Base-by-base conservation (phyloP, 2,329 filamentous ascomycete genomes). In the Sphaerulina vaccinii region DNA sequence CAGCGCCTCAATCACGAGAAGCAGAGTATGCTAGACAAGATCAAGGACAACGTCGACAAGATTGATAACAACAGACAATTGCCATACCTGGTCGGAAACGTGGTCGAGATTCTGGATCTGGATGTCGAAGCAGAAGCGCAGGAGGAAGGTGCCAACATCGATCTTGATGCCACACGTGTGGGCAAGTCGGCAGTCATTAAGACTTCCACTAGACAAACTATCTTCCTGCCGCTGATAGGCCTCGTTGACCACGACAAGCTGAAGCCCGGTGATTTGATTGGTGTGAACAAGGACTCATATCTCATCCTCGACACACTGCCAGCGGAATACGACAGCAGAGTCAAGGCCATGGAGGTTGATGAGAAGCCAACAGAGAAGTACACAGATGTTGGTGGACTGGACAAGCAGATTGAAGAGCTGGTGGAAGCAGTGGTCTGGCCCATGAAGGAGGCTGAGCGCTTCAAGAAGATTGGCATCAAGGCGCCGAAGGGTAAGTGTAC, bases 381-480 rank as follows among this genome's bases (percentile, higher is more conserved):
- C 76, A 93, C 86, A 49, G 93, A 99, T 75, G 95, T 99, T 11
- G 93, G 93, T 75, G 93, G 93, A 45, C 74, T 99, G 65, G 91
- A 96, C 75, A 99, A 99, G 77, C 93, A 99, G 78, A 99, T 99
- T 68, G 92, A 96, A 72, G 95, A 99, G 75, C 81, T 99, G 49
- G 91, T 99, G 7, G 93, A 99, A 76, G 93, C 93, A 50, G 93
- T 99, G 43, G 93, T 99, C 23, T 97, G 92, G 92, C 93, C 93
- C 1, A 99, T 99, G 93, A 97, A 97, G 81, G 92, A 99, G 75
- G 91, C 93, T 1, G 95, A 99, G 65, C 84, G 92, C 16, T 99
- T 99, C 79, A 97, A 96, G 82, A 97, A 96, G 81, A 96, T 99
- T 67, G 93, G 93, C 63, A 99, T 99, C 79, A 99, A 99, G 78